These are phyloP conservation scores for Cutaneotrichosporon dermatis DNA, from an alignment of 1,284 basidiomycete species.

Conservation along the genomic window DNA sequence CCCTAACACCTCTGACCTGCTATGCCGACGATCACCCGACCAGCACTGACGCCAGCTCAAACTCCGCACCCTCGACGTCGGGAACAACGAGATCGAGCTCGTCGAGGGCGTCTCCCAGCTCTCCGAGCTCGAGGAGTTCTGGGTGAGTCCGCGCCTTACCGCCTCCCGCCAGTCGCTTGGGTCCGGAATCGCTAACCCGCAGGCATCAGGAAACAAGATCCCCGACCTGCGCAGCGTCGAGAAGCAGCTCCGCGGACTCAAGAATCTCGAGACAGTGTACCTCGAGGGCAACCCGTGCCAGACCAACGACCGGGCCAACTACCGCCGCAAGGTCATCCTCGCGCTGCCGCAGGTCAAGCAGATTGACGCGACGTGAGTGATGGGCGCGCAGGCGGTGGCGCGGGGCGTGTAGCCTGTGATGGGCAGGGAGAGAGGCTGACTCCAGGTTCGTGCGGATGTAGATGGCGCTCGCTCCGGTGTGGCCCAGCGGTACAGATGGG, in stretches of 20 bases:
- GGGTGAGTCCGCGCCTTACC: slow-evolving; percentile 58
- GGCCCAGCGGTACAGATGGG: too few species aligned
- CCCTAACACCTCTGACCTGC: too few species aligned
- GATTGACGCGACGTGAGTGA: slow-evolving; percentile 85
- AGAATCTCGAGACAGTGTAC: slow-evolving; percentile 79
- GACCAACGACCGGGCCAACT: slow-evolving; percentile 66
- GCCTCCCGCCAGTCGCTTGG: background rate
- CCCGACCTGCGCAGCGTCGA: slow-evolving; percentile 65
- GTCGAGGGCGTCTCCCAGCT: slow-evolving; percentile 81
- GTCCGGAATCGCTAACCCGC: background rate
- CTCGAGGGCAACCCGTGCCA: slow-evolving; percentile 94
- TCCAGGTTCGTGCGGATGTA: background rate
- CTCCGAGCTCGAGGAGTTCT: slow-evolving; percentile 75
- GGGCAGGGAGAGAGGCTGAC: background rate
- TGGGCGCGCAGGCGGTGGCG: background rate
- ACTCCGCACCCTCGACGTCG: slow-evolving; percentile 81
- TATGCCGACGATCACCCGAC: too few species aligned
- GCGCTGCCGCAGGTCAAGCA: slow-evolving; percentile 84
- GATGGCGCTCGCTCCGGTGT: background rate
- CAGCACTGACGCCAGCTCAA: slow-evolving; percentile 60
- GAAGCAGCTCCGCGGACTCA: slow-evolving; percentile 63
- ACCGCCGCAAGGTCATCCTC: slow-evolving; percentile 85
- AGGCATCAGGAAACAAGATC: slow-evolving; percentile 88
- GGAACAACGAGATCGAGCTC: slow-evolving; percentile 72
- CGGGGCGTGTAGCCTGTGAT: too few species aligned